Conservation (phyloP, 768 basidiomycete genomes). For the Trametes punicea region DNA sequence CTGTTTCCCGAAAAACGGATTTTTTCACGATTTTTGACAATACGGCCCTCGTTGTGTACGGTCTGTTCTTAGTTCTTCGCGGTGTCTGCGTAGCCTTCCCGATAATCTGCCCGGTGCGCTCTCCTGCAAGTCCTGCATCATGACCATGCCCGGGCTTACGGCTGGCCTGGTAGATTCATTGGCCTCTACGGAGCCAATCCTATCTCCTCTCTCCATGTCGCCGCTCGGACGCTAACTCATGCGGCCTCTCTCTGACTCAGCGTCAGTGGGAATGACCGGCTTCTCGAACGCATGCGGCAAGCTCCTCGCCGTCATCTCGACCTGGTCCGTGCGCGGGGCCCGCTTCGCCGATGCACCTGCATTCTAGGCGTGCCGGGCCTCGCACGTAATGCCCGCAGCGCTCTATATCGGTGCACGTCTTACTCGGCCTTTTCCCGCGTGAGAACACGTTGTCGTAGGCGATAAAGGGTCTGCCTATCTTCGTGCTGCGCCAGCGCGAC, state of each 20-base stretch:
- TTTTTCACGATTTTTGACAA: not conserved
- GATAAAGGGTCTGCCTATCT: not conserved
- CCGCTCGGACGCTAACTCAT: too few relatives aligned
- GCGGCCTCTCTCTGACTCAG: slow-evolving; percentile 6
- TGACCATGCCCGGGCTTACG: too few relatives aligned
- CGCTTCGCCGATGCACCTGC: not conserved
- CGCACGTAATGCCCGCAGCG: not conserved
- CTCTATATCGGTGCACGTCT: not conserved
- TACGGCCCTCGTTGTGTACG: too few relatives aligned
- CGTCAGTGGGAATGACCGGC: slow-evolving; percentile 1
- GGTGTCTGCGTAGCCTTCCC: too few relatives aligned
- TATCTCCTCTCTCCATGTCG: too few relatives aligned
- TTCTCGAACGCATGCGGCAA: not conserved
- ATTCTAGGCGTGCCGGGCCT: not conserved
- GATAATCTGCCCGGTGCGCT: too few relatives aligned
- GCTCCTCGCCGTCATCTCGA: not conserved
- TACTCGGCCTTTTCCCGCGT: not conserved
- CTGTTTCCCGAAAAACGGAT: not conserved
- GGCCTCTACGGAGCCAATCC: too few relatives aligned
- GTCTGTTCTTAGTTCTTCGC: too few relatives aligned
- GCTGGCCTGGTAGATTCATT: too few relatives aligned
- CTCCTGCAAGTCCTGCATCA: too few relatives aligned
- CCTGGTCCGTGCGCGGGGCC: slow-evolving; percentile 13
- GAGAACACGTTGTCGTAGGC: not conserved
- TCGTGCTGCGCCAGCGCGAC: not conserved